Evolutionary conservation across 371 early-diverging fungal species (phyloP), one percentile per base, ranked within the genome.

Genomic region (Mucor circinelloides): DNA sequence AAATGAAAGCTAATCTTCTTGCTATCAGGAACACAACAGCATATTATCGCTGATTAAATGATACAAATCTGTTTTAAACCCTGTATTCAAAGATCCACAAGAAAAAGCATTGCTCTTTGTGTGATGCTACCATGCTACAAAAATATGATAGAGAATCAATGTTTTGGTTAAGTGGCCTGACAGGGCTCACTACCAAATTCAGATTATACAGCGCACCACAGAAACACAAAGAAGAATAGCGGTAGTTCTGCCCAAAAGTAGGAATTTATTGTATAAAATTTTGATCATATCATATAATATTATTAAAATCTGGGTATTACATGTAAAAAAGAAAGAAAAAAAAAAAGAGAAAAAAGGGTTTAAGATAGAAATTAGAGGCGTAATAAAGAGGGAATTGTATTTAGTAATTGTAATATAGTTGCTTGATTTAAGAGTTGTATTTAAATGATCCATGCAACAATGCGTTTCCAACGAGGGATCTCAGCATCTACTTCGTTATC

Each of bases 401-500:
- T 46, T 19, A 6, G n/a, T 46, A 9, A 10, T 46, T n/a, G 23
- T 46, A 8, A 21, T 52, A 25, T 25, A 27, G 5, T 40, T 40
- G 40, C 40, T 40, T 17, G 40, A 27, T 12, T 21, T 50, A 12
- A 5, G 8, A 8, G 52, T 5, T 23, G 23, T 7, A 52, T 27
- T 25, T 52, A 52, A 15, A 52, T 13, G 13, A 52, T 52, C 52
- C 52, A 52, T 52, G 25, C 52, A 52, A 52, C 25, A 6, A 44
- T 17, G 57, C 68, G 70, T 21, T 48, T 63, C 67, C 67, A 70
- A 9, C n/a, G 40, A 54, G 74, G 60, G 38, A 63, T 9, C 0
- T 42, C 25, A 15, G 61, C 56, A 17, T 76, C 74, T 21, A 64
- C 66, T 60, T 67, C 75, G 8, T 64, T 68, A 21, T 74, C 78